Conservation (phyloP, 2,329 filamentous ascomycete species). For the Aphanocladium album region DNA sequence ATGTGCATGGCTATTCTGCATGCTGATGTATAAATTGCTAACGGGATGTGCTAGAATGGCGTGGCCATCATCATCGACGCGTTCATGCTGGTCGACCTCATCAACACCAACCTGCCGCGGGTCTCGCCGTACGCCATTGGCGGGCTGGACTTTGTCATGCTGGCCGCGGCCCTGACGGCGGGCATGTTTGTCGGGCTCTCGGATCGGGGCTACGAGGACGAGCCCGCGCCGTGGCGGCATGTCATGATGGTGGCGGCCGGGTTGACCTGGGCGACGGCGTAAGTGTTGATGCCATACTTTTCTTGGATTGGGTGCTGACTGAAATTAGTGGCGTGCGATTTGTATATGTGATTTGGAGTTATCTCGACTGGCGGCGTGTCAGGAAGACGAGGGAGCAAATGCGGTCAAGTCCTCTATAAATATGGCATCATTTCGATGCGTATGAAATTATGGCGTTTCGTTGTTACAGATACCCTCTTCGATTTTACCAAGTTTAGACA, state of each 20-base stretch:
- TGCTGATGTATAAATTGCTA: neutral
- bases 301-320: neutral
- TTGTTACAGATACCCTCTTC: constrained; percentile 1
- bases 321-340: neutral
- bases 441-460: neutral
- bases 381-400: constrained; percentile 3
- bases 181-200: constrained; percentile 9
- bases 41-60: neutral
- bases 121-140: constrained; percentile 8
- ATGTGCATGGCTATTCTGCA: neutral
- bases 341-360: constrained; percentile 4
- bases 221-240: constrained; percentile 7
- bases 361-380: neutral
- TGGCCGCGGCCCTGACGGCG: constrained; percentile 9
- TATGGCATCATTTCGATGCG: neutral
- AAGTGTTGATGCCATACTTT: neutral
- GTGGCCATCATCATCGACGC: constrained; percentile 10
- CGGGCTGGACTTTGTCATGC: constrained; percentile 11
- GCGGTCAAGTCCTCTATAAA: too few relatives aligned
- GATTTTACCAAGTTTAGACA: neutral
- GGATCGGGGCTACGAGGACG: neutral
- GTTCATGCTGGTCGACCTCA: constrained; percentile 10
- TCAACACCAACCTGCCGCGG: constrained; percentile 9
- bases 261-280: constrained; percentile 10
- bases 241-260: constrained; percentile 9